Evolutionary conservation across 441 rosid genomes (phyloP), one percentile per base, ranked within the genome.

Genomic region (Mallotus japonicus): DNA sequence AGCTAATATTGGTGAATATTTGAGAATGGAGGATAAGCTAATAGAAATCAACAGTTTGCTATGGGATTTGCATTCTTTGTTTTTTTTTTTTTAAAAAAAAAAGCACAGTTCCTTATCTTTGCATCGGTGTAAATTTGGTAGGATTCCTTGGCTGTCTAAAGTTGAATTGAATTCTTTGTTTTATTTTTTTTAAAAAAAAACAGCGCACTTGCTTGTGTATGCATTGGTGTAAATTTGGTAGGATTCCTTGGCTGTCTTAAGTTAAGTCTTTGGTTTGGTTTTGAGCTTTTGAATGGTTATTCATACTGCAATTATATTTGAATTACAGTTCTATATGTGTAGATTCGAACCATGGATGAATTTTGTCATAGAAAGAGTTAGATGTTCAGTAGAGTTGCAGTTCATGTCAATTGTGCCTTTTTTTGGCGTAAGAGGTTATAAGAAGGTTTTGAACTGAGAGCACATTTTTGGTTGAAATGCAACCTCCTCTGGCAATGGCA

Each of bases 1-100:
- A 67, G 86, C 89, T 56, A 97, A 93, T 88, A 83, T 92, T 74
- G 99, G 97, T 8, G 97, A 86, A 83, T 92, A 92, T 80, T 81
- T 92, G 93, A 88, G 97, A 69, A 91, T 85, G 92, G 97, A 95
- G 81, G 95, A 91, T 78, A 95, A 0, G 16, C 16, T 50, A 50
- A 50, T 50, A 13, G 17, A 12, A 50, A 13, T 50, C 54, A 50
- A 11, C 14, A 47, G 54, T 15, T 9, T 14, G n/a, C 17, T 0
- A 50, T n/a, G 17, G 54, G 54, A 50, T 50, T 50, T 50, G 32
- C 0, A 24, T 24, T 24, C 28, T 10, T 49, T 49, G 4, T 49
- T 13, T 49, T 7, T 10, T 8, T 13, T 49, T 13, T 2, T 28
- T 28, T 28, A 8, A 13, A 2, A 28, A 28, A 28, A 28, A 7